Base-by-base conservation (phyloP, 345 rosid genomes). In the Gossypium mustelinum region DNA sequence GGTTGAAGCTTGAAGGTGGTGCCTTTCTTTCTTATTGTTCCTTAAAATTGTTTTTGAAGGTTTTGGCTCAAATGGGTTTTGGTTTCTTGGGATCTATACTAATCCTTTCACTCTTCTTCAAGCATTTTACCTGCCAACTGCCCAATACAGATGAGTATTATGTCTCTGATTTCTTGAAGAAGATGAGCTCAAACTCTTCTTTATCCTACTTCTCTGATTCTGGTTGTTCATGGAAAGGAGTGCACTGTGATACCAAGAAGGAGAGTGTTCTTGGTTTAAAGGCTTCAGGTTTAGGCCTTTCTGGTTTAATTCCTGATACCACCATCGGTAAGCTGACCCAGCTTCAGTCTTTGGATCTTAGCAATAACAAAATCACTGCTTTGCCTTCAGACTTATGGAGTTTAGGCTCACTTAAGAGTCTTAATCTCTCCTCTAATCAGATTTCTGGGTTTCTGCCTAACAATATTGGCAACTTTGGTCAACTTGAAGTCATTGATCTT, bases 311-410 rank as follows among this genome's bases (percentile, higher is more conserved):
- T 75, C 97, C 97, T 78, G 98, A 94, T 8, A 72, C 72, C 63
- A 94, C 98, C 80, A 84, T 94, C 77, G 97, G 98, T 41, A 94
- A 92, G 82, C 91, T 94, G 77, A 89, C 79, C 83, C 88, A 88
- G 79, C 95, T 92, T 66, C 87, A 85, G 68, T 58, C 78, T 81
- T 79, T 94, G 85, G 94, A 94, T 84, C 97, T 94, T 65, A 90
- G 97, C 84, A 75, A 85, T 80, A 94, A 92, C 87, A 86, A 82
- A 74, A 89, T 94, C 85, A 85, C 94, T 39, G 87, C 84, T 76
- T 83, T 94, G 76, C 91, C 97, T 70, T 82, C 97, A 59, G 98
- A 94, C 85, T 86, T 92, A 48, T 92, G 97, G 98, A 90, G 94
- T 82, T 83, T 94, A 60, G 84, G 85, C 78, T 85, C 89, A 52